These are phyloP conservation scores for Neonectria neomacrospora DNA, from an alignment of 2,329 filamentous ascomycete genomes.

Conservation along the genomic window DNA sequence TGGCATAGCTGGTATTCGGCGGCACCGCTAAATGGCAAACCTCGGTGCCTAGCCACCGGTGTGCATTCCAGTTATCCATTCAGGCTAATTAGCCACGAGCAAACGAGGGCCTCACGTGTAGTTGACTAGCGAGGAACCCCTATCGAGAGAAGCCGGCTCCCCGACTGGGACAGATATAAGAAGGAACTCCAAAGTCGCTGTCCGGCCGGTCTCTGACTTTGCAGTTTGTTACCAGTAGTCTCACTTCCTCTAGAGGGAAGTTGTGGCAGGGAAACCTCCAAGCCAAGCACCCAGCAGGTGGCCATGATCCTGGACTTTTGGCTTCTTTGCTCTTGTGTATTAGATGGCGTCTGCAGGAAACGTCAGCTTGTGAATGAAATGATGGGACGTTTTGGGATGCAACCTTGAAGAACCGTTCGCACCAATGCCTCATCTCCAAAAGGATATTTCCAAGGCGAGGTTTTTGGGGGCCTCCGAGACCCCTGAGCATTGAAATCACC, in stretches of 20 bases:
- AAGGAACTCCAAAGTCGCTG: neutral
- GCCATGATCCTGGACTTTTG: neutral
- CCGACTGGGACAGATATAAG: neutral
- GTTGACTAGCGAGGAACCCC: neutral
- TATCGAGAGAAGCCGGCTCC: neutral
- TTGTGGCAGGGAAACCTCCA: no score
- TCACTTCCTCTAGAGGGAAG: neutral
- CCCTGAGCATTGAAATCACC: conserved; percentile 29
- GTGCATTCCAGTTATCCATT: conserved; percentile 43
- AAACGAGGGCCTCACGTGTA: neutral
- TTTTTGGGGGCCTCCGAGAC: conserved; percentile 5
- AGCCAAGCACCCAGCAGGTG: neutral
- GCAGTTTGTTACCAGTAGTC: neutral
- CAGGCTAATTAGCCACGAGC: neutral
- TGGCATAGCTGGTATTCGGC: neutral
- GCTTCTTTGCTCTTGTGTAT: neutral
- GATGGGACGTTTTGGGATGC: neutral
- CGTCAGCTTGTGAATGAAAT: neutral
- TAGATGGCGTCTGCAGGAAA: neutral
- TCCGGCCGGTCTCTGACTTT: neutral
- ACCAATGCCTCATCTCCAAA: neutral
- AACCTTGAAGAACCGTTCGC: neutral
- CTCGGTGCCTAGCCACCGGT: conserved; percentile 32
- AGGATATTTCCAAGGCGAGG: neutral
- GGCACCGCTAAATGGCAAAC: conserved; percentile 23